Evolutionary conservation across 2,329 filamentous ascomycete species (phyloP), one percentile per base, ranked within the genome.

Genomic region (Exophiala spinifera): DNA sequence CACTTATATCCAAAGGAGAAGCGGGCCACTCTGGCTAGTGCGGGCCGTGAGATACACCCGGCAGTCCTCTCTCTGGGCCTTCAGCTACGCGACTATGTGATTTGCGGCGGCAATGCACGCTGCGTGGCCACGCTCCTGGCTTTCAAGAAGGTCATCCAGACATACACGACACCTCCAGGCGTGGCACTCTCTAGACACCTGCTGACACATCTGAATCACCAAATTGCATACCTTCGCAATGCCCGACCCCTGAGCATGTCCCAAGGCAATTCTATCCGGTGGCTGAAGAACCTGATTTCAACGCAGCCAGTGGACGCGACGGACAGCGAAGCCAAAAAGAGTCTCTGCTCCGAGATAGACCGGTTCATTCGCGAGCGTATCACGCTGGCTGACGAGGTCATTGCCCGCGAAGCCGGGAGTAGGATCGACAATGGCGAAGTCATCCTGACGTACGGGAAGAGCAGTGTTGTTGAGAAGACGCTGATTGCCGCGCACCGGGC

Each of bases 201-300:
- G 65, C 94, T 90, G 28, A 88, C 89, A 10, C 90, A 97, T 71
- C 84, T 99, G 56, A 94, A 91, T 66, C 89, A 91, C 34, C 94
- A 99, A 72, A 96, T 99, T 67, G 91, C 95, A 61, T 96, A 95
- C 68, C 81, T 99, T 57, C 89, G 89, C 56, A 90, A 90, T 63
- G 59, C 62, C 4, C 86, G 94, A n/a, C 91, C 94, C 31, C 88
- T 99, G 74, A 95, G 89, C 62, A 94, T 96, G 72, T 90, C 89
- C 59, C 96, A 97, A 86, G 94, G 94, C 57, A 99, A 97, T 70
- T 91, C 91, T 33, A 95, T 99, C 68, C 84, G 94, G 51, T 92
- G 91, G 79, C 80, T 99, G 46, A 99, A 99, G 76, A 83, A 96
- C 45, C 84, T 90, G 66, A 92, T 99, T 67, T 88, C 89, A 65